Conservation (phyloP, 768 basidiomycete species). For the Suillus tomentosus region DNA sequence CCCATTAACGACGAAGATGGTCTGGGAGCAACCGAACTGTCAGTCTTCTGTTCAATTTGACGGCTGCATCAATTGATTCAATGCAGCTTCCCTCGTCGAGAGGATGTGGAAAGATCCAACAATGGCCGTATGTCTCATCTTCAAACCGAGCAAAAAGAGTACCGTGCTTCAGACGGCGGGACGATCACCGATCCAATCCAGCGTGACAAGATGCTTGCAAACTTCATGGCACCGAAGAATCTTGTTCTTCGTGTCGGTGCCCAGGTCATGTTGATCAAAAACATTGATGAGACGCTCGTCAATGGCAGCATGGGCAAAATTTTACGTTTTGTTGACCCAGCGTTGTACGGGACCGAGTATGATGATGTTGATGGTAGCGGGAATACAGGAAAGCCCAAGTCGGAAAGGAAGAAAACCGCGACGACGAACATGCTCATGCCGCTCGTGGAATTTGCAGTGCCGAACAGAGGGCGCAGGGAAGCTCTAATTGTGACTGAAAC, state of each 20-base stretch:
- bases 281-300: conserved; percentile 85
- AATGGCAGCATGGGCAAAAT: conserved; percentile 94
- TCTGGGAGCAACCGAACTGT: conserved; percentile 91
- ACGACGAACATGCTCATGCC: conserved; percentile 51
- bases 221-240: conserved; percentile 83
- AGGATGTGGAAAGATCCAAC: conserved; percentile 92
- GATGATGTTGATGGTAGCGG: conserved; percentile 38
- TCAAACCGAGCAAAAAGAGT: conserved; percentile 53
- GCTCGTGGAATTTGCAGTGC: conserved; percentile 74
- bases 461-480: conserved; percentile 54
- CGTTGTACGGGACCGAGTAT: conserved; percentile 44
- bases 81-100: conserved; percentile 85
- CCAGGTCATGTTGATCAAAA: conserved; percentile 97
- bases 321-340: conserved; percentile 66
- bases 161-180: conserved; percentile 65
- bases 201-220: conserved; percentile 77
- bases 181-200: conserved; percentile 51
- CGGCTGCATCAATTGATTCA: conserved; percentile 4
- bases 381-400: conserved; percentile 35
- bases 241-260: conserved; percentile 77
- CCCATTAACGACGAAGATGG: conserved; percentile 78
- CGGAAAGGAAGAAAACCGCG: conserved; percentile 26
- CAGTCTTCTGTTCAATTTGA: conserved; percentile 25
- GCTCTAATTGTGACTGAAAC: conserved; percentile 66
- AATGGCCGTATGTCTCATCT: conserved; percentile 63